Percentiles rank a stretch among this genome's conserved stretches.
Evolutionary conservation across 805 yeast species (phyloP).

Genomic region (Barnettozyma wickerhamii): DNA sequence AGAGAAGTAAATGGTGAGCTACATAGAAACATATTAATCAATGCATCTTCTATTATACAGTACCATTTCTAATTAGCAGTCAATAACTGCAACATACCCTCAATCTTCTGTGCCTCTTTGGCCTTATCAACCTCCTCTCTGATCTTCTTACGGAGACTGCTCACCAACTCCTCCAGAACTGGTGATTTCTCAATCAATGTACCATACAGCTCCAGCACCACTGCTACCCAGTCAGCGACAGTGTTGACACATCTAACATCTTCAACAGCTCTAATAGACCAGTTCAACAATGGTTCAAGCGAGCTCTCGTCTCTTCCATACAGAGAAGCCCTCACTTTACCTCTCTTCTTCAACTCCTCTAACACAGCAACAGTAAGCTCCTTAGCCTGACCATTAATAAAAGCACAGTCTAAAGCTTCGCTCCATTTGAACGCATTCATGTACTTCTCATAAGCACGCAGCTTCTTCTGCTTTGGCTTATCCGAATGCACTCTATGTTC

Average conservation of each 20-base stretch:
- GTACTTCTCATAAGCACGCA: slow-evolving; percentile 78
- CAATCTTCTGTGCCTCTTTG: slow-evolving; percentile 81
- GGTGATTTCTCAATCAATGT: slow-evolving; percentile 68
- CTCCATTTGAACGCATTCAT: slow-evolving; percentile 87
- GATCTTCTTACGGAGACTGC: slow-evolving; percentile 56
- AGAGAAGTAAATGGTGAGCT: slow-evolving; percentile 26
- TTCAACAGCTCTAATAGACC: slow-evolving; percentile 73
- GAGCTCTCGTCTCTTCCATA: slow-evolving; percentile 80
- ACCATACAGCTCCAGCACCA: slow-evolving; percentile 71
- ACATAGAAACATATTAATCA: too few species aligned
- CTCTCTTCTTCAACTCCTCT: slow-evolving; percentile 82
- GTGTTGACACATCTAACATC: slow-evolving; percentile 64
- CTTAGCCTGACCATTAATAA: slow-evolving; percentile 69
- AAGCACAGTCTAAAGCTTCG: slow-evolving; percentile 88
- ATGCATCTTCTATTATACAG: too few species aligned
- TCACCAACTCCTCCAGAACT: slow-evolving; percentile 68
- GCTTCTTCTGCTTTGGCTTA: slow-evolving; percentile 53
- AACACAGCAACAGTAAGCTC: slow-evolving; percentile 80
- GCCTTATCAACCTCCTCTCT: slow-evolving; percentile 71
- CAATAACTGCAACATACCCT: slow-evolving; percentile 89
- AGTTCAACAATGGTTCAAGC: slow-evolving; percentile 78
- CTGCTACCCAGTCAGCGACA: slow-evolving; percentile 71
- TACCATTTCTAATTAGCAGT: slow-evolving; percentile 37
- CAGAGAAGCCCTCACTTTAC: slow-evolving; percentile 80
- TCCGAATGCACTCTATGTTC: slow-evolving; percentile 71